Conservation (phyloP, 768 basidiomycete genomes). For the Mycena capillaripes region DNA sequence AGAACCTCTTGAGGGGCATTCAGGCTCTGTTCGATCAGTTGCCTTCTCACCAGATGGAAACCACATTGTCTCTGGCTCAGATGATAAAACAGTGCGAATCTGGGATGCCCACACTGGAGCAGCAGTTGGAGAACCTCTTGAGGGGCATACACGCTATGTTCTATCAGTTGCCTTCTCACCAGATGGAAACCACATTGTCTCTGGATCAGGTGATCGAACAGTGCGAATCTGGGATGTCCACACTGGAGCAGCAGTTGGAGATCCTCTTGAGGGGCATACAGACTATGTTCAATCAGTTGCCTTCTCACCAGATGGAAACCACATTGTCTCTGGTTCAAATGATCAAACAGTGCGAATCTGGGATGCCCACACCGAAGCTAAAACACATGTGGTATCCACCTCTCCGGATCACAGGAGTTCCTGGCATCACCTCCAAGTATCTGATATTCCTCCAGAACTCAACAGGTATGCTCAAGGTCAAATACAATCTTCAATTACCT, state of each 20-base stretch:
- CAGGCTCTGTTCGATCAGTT: not conserved
- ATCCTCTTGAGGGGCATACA: not conserved
- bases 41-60: not conserved
- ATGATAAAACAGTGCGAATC: not conserved
- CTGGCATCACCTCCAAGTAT: no score
- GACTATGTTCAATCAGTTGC: not conserved
- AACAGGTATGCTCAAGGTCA: no score
- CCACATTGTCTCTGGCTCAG: not conserved
- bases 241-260: not conserved
- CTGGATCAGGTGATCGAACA: not conserved
- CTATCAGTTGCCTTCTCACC: not conserved
- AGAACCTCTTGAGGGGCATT: not conserved
- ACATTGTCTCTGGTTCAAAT: not conserved
- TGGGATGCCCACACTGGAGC: conserved; percentile 1
- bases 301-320: not conserved
- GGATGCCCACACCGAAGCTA: no score
- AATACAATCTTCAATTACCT: no score
- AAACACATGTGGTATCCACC: no score
- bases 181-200: not conserved
- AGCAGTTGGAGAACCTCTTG: not conserved
- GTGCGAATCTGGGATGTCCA: no score
- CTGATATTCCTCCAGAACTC: no score
- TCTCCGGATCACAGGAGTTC: no score
- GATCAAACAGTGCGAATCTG: no score
- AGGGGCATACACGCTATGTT: not conserved